These are phyloP conservation scores for Chaetoscypha palmicola DNA, from an alignment of 2,329 filamentous ascomycete genomes.

Conservation along the genomic window DNA sequence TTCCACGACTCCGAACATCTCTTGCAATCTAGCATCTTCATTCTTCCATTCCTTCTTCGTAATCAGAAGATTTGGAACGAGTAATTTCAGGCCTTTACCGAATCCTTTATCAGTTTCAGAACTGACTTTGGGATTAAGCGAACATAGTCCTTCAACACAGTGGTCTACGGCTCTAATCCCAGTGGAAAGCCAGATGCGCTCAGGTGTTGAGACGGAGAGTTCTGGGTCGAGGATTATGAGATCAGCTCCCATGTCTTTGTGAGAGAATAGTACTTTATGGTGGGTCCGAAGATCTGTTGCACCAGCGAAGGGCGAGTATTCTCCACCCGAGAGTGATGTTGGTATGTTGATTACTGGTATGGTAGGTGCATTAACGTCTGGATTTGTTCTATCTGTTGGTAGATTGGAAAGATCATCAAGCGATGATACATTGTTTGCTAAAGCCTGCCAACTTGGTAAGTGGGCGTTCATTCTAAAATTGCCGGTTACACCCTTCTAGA, in stretches of 20 bases:
- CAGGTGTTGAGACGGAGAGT: slow-evolving; percentile 44
- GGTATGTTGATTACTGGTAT: slow-evolving; percentile 36
- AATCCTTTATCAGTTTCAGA: slow-evolving; percentile 17
- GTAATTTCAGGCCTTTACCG: slow-evolving; percentile 16
- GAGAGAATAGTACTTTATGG: slow-evolving; percentile 23
- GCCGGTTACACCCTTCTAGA: too few species aligned
- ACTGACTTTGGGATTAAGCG: slow-evolving; percentile 23
- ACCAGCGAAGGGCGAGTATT: slow-evolving; percentile 35
- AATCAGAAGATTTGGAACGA: slow-evolving; percentile 23
- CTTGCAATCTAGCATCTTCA: slow-evolving; percentile 15
- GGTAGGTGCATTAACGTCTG: slow-evolving; percentile 13
- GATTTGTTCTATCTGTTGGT: slow-evolving; percentile 6
- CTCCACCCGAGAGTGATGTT: slow-evolving; percentile 36
- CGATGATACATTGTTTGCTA: slow-evolving; percentile 21
- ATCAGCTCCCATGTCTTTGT: slow-evolving; percentile 37
- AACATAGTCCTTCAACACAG: slow-evolving; percentile 49
- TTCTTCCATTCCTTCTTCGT: slow-evolving; percentile 18
- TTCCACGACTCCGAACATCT: slow-evolving; percentile 40
- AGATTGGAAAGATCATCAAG: slow-evolving; percentile 15
- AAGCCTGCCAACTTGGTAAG: slow-evolving; percentile 11
- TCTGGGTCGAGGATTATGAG: slow-evolving; percentile 51
- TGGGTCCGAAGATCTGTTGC: slow-evolving; percentile 31
- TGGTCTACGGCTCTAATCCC: slow-evolving; percentile 52
- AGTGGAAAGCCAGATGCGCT: slow-evolving; percentile 48
- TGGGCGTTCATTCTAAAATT: too few species aligned